These are phyloP conservation scores for Liriodendron chinense DNA, from an alignment of 164 flowering plant genomes.

Conservation along the genomic window DNA sequence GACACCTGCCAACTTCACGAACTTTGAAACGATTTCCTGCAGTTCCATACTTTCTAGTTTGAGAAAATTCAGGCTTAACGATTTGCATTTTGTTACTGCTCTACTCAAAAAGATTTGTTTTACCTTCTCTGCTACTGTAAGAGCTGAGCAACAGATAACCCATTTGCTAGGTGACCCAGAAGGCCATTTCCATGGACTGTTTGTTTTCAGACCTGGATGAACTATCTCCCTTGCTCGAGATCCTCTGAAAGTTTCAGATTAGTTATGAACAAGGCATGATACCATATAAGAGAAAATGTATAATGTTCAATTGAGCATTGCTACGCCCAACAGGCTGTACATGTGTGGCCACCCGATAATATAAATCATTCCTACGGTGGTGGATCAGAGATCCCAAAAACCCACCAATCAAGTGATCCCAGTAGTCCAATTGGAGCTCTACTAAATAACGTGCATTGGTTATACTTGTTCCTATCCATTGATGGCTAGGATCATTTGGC, in stretches of 20 bases:
- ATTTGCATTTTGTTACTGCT: neutral
- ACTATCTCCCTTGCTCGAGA: slow-evolving; percentile 13
- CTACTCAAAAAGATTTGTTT: neutral
- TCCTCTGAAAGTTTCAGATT: slow-evolving; percentile 31
- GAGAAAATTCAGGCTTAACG: neutral
- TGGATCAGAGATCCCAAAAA: neutral
- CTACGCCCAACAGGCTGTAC: neutral
- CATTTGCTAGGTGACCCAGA: slow-evolving; percentile 39
- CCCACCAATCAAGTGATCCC: too few relatives aligned
- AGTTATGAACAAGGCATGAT: slow-evolving; percentile 8
- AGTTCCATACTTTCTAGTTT: slow-evolving; percentile 13
- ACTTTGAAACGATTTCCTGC: slow-evolving; percentile 68
- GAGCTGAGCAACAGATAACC: slow-evolving; percentile 83
- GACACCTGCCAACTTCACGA: slow-evolving; percentile 52
- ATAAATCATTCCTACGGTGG: neutral
- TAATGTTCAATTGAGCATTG: neutral
- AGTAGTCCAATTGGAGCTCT: too few relatives aligned
- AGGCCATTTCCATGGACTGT: slow-evolving; percentile 28
- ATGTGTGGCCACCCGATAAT: neutral
- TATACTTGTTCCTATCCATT: too few relatives aligned
- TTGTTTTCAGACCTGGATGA: slow-evolving; percentile 14
- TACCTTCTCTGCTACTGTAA: slow-evolving; percentile 69
- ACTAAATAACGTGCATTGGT: too few relatives aligned
- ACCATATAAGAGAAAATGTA: neutral
- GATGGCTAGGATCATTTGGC: too few relatives aligned